Evolutionary conservation across 2,329 filamentous ascomycete species (phyloP).

Genomic region (Emergomyces orientalis): DNA sequence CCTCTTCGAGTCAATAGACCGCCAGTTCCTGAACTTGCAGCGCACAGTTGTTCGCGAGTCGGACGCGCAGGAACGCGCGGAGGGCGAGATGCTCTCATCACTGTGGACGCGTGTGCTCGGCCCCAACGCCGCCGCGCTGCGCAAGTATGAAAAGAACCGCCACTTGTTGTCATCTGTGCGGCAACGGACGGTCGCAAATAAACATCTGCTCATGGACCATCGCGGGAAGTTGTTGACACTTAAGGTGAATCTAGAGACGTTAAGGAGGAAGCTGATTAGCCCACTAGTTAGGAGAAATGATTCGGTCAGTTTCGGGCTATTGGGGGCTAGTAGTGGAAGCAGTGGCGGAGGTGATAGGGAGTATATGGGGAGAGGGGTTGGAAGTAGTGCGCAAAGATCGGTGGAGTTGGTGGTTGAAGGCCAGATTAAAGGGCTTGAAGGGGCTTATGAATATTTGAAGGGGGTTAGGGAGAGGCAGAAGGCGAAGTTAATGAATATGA

Average conservation of each 20-base stretch:
- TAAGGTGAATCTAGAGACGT: slow-evolving; percentile 76
- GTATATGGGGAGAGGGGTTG: slow-evolving; percentile 21
- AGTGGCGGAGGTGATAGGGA: slow-evolving; percentile 4
- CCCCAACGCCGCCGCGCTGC: slow-evolving; percentile 61
- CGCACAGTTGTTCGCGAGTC: slow-evolving; percentile 77
- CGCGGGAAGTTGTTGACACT: slow-evolving; percentile 74
- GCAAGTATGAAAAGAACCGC: slow-evolving; percentile 87
- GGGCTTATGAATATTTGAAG: slow-evolving; percentile 68
- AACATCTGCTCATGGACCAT: slow-evolving; percentile 75
- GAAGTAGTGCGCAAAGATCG: slow-evolving; percentile 26
- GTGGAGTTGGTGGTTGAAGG: slow-evolving; percentile 55
- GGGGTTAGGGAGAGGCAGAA: slow-evolving; percentile 70
- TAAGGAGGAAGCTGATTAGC: slow-evolving; percentile 72
- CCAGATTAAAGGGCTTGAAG: slow-evolving; percentile 73
- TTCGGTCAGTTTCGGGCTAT: slow-evolving; percentile 33
- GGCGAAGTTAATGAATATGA: slow-evolving; percentile 68
- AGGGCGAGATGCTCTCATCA: slow-evolving; percentile 70
- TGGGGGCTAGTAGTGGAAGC: slow-evolving; percentile 20
- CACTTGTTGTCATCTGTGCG: slow-evolving; percentile 68
- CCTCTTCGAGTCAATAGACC: slow-evolving; percentile 86
- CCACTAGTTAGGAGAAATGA: slow-evolving; percentile 67
- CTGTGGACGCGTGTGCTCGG: slow-evolving; percentile 83
- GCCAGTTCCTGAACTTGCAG: slow-evolving; percentile 80
- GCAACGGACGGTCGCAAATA: slow-evolving; percentile 76
- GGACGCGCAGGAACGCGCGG: slow-evolving; percentile 66